A percentile compares a stretch with the other conserved stretches of the same genome.
phyloP scores from a whole-genome alignment of 1,284 basidiomycete genomes.

The Ganoderma meredithae region DNA sequence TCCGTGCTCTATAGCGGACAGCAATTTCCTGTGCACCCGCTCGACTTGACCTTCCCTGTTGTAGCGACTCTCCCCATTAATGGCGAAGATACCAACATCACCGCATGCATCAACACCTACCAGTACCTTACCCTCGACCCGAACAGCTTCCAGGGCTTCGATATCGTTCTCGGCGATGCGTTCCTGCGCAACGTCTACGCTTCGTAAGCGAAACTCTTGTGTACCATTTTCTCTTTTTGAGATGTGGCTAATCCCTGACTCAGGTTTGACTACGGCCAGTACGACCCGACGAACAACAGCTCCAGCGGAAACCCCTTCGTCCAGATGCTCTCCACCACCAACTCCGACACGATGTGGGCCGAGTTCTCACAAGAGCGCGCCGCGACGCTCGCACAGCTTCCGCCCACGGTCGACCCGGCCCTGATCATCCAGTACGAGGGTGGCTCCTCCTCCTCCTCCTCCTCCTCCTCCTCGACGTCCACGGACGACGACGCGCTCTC shows the following conservation, averaged over 20 bases:
- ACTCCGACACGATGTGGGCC: constrained; percentile 26
- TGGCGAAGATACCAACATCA: constrained; percentile 14
- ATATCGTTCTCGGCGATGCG: constrained; percentile 48
- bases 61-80: neutral
- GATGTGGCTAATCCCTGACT: neutral
- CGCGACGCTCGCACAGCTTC: constrained; percentile 21
- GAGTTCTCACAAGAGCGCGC: constrained; percentile 36
- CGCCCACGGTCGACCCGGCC: constrained; percentile 25
- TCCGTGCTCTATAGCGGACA: constrained; percentile 13
- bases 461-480: neutral
- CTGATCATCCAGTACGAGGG: constrained; percentile 15
- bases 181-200: constrained; percentile 52
- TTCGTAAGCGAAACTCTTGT: constrained; percentile 37
- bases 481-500: constrained; percentile 4
- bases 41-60: constrained; percentile 34
- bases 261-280: constrained; percentile 53
- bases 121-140: constrained; percentile 28
- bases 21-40: constrained; percentile 34
- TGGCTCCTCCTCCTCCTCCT: neutral
- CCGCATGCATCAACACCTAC: constrained; percentile 17
- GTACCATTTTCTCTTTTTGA: neutral
- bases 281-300: constrained; percentile 31
- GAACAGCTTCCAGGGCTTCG: constrained; percentile 37
- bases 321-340: constrained; percentile 40
- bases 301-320: constrained; percentile 42